Evolutionary conservation across 805 yeast genomes (phyloP), one percentile per base, ranked within the genome.

Genomic region (Candida hungchunana): DNA sequence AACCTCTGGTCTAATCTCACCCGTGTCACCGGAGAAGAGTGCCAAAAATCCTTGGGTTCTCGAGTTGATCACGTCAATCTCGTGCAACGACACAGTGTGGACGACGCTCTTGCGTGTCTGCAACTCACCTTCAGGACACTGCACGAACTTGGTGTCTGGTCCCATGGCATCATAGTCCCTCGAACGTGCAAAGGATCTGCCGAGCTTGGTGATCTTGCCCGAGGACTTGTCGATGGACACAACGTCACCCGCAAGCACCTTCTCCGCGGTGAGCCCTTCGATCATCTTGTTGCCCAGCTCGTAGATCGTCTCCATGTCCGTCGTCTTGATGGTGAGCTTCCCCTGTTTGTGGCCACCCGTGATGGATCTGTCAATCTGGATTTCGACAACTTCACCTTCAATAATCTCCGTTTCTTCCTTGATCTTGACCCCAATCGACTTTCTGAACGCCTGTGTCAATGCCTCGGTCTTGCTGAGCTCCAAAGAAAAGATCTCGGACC

Each of bases 311-410:
- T 94, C 98, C 95, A 93, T 94, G 60, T 93, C 96, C 27, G 97
- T 93, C 31, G 97, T 85, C 59, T 87, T 93, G 60, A 93, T 90
- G 14, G 98, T 93, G 53, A 94, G 77, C 63, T 93, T 93, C 28
- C 98, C 97, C 62, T 94, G 97, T 59, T 93, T 90, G 63, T 88
- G 96, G 33, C 99, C 99, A 26, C 98, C 98, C 8, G 96, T 84
- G 38, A 93, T 76, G 17, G 94, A 82, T 56, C 96, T 77, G 63
- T 87, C 96, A 48, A 87, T 86, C 64, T 86, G 95, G 55, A 87
- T 84, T 64, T 93, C 99, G 24, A 93, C 96, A 34, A 93, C 98
- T 64, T 93, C 99, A 60, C 99, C 99, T 66, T 93, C 97, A 48
- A 93, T 90, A 37, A 93, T 77, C 63, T 93, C 99, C 21, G 96